These are phyloP conservation scores for Copromyces sp. DNA, from an alignment of 495 filamentous ascomycete species.

Conservation along the genomic window DNA sequence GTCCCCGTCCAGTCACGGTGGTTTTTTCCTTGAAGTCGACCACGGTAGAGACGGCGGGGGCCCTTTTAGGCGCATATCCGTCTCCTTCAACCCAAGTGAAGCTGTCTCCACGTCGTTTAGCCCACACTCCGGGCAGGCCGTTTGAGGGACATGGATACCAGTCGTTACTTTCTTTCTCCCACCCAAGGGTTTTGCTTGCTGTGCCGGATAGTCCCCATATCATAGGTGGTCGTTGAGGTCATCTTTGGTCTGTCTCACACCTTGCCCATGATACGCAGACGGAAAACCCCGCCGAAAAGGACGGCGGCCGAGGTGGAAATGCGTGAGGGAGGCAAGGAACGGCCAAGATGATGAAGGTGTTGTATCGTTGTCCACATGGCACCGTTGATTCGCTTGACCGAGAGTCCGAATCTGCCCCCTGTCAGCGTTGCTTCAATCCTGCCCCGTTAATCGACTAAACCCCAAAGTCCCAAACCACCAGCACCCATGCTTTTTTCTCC, in stretches of 20 bases:
- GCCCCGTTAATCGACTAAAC: background rate
- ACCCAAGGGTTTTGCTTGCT: background rate
- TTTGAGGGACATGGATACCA: background rate
- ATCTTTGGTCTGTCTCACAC: background rate
- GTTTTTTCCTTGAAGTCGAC: background rate
- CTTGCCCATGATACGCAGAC: background rate
- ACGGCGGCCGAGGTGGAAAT: background rate
- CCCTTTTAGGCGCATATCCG: background rate
- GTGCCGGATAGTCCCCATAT: background rate
- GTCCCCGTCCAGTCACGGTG: background rate
- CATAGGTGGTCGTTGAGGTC: background rate
- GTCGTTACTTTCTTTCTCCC: background rate
- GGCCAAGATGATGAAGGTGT: background rate
- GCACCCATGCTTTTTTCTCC: background rate
- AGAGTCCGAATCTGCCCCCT: background rate
- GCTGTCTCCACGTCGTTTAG: background rate
- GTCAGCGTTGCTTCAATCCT: background rate
- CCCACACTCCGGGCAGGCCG: background rate
- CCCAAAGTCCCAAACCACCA: background rate
- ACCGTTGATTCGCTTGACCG: background rate
- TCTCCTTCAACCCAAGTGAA: background rate
- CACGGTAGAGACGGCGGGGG: background rate
- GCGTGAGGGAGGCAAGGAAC: background rate
- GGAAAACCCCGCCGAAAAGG: background rate
- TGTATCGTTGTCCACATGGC: background rate